phyloP scores from a whole-genome alignment of 2,329 filamentous ascomycete species.

The Dactylellina leptospora region DNA sequence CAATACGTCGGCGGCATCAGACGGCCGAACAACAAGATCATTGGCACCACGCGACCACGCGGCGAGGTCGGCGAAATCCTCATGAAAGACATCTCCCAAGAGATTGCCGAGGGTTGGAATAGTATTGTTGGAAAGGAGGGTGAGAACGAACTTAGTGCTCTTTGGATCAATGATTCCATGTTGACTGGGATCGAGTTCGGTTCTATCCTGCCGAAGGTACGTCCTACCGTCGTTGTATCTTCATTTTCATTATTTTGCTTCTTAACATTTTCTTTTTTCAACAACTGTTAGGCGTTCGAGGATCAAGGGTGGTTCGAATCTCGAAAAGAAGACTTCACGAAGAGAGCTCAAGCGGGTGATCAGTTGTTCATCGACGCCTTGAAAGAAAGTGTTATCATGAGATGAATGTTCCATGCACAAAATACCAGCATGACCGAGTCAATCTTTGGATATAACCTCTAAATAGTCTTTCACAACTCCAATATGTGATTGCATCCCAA shows the following conservation, averaged over 20 bases:
- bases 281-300: constrained; percentile 35
- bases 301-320: constrained; percentile 46
- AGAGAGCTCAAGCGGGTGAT: constrained; percentile 22
- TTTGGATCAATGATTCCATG: constrained; percentile 48
- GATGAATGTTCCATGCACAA: neutral
- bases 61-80: constrained; percentile 31
- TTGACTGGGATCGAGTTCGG: constrained; percentile 47
- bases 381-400: constrained; percentile 23
- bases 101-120: constrained; percentile 32
- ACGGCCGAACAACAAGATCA: constrained; percentile 45
- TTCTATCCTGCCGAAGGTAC: constrained; percentile 25
- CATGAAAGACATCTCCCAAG: constrained; percentile 39
- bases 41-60: constrained; percentile 27
- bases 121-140: constrained; percentile 38
- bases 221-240: neutral
- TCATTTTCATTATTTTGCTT: no score
- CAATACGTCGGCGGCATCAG: constrained; percentile 39
- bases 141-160: constrained; percentile 41
- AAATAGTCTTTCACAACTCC: neutral
- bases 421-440: neutral
- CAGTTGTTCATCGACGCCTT: constrained; percentile 37
- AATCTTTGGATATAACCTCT: neutral
- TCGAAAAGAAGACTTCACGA: constrained; percentile 31
- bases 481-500: neutral
- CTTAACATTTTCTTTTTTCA: neutral